phyloP scores from a whole-genome alignment of 2,329 filamentous ascomycete species.

The Rhynchosporium secalis region DNA sequence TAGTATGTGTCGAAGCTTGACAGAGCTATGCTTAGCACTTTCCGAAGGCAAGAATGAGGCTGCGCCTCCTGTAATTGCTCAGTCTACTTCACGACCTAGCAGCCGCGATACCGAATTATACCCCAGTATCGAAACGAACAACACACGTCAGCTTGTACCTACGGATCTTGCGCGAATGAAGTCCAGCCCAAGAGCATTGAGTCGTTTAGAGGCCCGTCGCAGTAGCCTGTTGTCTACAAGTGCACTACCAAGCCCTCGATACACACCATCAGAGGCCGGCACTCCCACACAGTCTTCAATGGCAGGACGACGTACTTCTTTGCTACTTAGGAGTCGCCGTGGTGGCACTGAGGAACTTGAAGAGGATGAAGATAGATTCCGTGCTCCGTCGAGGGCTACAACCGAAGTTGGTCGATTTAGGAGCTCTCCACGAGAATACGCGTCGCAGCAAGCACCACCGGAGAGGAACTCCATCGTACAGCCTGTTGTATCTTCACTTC shows the following conservation, averaged over 20 bases:
- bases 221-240: slow-evolving; percentile 39
- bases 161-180: slow-evolving; percentile 33
- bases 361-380: slow-evolving; percentile 51
- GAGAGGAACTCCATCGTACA: slow-evolving; percentile 41
- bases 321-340: slow-evolving; percentile 45
- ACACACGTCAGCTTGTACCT: slow-evolving; percentile 24
- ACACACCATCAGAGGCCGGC: slow-evolving; percentile 36
- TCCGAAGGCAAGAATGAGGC: slow-evolving; percentile 55
- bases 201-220: slow-evolving; percentile 39
- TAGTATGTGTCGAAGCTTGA: slow-evolving; percentile 87
- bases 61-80: slow-evolving; percentile 14
- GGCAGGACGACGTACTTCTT: slow-evolving; percentile 56
- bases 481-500: slow-evolving; percentile 49
- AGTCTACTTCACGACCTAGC: slow-evolving; percentile 23
- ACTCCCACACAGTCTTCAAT: slow-evolving; percentile 51
- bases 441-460: slow-evolving; percentile 42
- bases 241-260: slow-evolving; percentile 37
- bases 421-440: slow-evolving; percentile 44
- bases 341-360: slow-evolving; percentile 38
- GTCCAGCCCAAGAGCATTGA: slow-evolving; percentile 38
- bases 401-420: slow-evolving; percentile 53
- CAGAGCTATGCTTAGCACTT: slow-evolving; percentile 85
- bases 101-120: slow-evolving; percentile 29
- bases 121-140: slow-evolving; percentile 28
- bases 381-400: slow-evolving; percentile 58